Percentiles rank a stretch among this genome's conserved stretches.
Evolutionary conservation across 2,329 filamentous ascomycete species (phyloP).

Genomic region (Neophaeococcomyces aloes): DNA sequence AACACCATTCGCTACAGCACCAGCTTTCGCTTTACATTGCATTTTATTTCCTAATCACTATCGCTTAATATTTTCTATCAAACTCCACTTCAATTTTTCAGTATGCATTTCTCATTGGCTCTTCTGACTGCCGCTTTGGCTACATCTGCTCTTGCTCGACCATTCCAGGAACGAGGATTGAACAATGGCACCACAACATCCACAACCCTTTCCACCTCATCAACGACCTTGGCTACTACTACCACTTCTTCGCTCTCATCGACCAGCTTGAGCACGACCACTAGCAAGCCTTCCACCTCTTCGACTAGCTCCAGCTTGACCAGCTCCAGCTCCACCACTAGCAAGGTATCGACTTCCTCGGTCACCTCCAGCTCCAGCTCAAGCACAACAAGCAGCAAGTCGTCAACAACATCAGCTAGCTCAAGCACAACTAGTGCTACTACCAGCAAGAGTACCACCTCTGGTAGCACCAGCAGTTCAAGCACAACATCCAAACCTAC

Average conservation of each 20-base stretch:
- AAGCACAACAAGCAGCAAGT: background rate
- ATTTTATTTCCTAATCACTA: background rate
- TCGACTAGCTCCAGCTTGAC: constrained; percentile 2
- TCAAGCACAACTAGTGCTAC: background rate
- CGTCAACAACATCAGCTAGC: constrained; percentile 6
- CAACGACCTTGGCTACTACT: background rate
- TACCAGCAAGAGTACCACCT: constrained; percentile 2
- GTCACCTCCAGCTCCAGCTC: too few species aligned
- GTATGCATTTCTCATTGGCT: constrained; percentile 12
- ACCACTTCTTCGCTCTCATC: constrained; percentile 5
- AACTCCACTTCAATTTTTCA: background rate
- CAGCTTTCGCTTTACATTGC: background rate
- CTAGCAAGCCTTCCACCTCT: constrained; percentile 7
- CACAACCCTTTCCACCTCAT: constrained; percentile 4
- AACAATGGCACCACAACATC: constrained; percentile 10
- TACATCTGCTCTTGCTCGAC: constrained; percentile 19
- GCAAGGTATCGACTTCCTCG: constrained; percentile 1
- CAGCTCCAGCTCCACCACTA: constrained; percentile 5
- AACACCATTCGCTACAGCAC: constrained; percentile 7
- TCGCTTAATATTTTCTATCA: background rate
- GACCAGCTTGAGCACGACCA: background rate
- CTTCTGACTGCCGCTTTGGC: constrained; percentile 18
- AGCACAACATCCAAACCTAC: constrained; percentile 8
- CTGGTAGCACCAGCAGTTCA: constrained; percentile 3
- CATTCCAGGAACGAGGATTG: constrained; percentile 11